phyloP scores from a whole-genome alignment of 306 rosid genomes.

The Erythrophleum fordii region DNA sequence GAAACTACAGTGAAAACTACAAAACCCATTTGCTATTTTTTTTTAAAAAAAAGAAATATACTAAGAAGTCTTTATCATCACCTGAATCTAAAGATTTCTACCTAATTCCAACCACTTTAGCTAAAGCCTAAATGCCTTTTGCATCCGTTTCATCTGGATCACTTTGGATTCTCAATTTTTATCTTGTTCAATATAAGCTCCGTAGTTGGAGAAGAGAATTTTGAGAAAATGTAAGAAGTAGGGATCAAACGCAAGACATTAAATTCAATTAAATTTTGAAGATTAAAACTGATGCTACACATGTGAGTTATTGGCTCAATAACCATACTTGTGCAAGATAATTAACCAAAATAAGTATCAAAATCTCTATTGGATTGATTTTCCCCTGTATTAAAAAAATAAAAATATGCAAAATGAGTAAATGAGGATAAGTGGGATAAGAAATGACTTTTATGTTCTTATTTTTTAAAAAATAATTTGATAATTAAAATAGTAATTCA shows the following conservation, averaged over 20 bases:
- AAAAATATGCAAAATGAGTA: too few species aligned
- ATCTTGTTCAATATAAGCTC: neutral
- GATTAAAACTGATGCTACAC: neutral
- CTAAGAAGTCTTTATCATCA: neutral
- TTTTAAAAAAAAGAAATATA: neutral
- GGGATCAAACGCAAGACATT: neutral
- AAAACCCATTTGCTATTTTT: slow-evolving; percentile 9
- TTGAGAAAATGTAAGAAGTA: neutral
- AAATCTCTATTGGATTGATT: slow-evolving; percentile 8
- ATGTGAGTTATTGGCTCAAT: neutral
- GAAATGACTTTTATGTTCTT: too few species aligned
- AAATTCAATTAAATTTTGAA: neutral
- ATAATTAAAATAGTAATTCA: too few species aligned
- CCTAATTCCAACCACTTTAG: neutral
- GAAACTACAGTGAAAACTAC: neutral
- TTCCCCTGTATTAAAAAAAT: neutral
- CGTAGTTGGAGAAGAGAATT: neutral
- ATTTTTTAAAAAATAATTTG: too few species aligned
- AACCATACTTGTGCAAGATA: too few species aligned
- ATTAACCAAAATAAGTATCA: neutral
- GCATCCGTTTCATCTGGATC: neutral
- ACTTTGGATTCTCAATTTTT: neutral
- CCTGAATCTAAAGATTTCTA: neutral
- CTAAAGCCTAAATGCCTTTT: too few species aligned
- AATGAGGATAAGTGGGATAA: too few species aligned